phyloP scores from a whole-genome alignment of 306 rosid species.

The Ochetophila trinervis region DNA sequence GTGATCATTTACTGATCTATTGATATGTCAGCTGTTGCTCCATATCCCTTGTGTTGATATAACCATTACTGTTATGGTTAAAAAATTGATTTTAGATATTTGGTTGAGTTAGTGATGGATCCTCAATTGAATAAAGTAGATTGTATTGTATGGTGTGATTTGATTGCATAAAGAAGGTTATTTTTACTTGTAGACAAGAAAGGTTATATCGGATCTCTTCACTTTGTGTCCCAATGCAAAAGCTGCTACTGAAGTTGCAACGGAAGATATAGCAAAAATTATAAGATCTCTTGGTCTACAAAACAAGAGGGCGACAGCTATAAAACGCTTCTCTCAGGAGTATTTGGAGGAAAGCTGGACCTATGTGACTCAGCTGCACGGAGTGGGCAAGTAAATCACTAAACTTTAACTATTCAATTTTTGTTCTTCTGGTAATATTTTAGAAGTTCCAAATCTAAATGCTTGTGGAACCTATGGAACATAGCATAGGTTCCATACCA shows the following conservation, averaged over 20 bases:
- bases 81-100: too few species aligned
- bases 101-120: not conserved
- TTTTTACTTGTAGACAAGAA: slow-evolving; percentile 41
- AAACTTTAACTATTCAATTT: not conserved
- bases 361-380: slow-evolving; percentile 64
- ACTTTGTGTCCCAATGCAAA: slow-evolving; percentile 62
- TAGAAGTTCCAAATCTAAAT: too few species aligned
- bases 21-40: too few species aligned
- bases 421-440: not conserved
- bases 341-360: slow-evolving; percentile 64
- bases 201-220: slow-evolving; percentile 40
- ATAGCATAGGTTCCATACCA: too few species aligned
- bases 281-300: slow-evolving; percentile 54
- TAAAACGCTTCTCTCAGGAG: slow-evolving; percentile 53
- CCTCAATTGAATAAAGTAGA: not conserved
- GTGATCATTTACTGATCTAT: too few species aligned
- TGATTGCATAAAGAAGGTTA: slow-evolving; percentile 6
- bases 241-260: slow-evolving; percentile 42
- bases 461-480: too few species aligned
- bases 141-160: not conserved
- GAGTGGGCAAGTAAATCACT: slow-evolving; percentile 68
- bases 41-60: too few species aligned
- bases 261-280: slow-evolving; percentile 37
- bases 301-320: slow-evolving; percentile 40
- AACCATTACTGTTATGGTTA: too few species aligned